Conservation (phyloP, 257 asterid species). For the Cinchona pubescens region DNA sequence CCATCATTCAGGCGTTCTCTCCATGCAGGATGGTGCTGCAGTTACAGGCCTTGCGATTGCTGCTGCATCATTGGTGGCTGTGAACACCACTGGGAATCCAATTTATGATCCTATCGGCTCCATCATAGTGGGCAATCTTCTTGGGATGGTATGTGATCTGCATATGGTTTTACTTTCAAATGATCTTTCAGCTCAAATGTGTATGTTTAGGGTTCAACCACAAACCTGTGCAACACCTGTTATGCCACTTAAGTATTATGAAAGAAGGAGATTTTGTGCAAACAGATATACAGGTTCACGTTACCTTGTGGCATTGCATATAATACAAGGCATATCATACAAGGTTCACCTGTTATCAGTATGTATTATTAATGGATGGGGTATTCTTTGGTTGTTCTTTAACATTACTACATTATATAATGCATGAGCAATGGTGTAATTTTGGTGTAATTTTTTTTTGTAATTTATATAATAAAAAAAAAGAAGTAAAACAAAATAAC, state of each 20-base stretch:
- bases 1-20: conserved; percentile 6
- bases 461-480: too few relatives aligned
- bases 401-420: too few relatives aligned
- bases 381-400: not conserved
- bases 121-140: conserved; percentile 85
- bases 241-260: not conserved
- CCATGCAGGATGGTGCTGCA: conserved; percentile 95
- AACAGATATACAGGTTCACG: not conserved
- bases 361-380: not conserved
- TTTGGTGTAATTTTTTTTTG: too few relatives aligned
- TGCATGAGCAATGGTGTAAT: too few relatives aligned
- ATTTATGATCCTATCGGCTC: conserved; percentile 97
- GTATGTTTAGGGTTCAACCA: not conserved
- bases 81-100: conserved; percentile 82
- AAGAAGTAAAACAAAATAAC: too few relatives aligned
- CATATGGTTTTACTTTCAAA: conserved; percentile 9
- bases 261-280: not conserved
- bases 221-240: not conserved
- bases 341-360: not conserved
- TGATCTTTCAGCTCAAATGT: not conserved
- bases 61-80: conserved; percentile 94
- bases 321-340: not conserved
- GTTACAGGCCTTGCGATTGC: conserved; percentile 95
- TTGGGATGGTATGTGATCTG: conserved; percentile 74
- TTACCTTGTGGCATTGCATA: not conserved